Evolutionary conservation across 805 yeast species (phyloP), one percentile per base, ranked within the genome.

Genomic region (Saturnispora saitoi): DNA sequence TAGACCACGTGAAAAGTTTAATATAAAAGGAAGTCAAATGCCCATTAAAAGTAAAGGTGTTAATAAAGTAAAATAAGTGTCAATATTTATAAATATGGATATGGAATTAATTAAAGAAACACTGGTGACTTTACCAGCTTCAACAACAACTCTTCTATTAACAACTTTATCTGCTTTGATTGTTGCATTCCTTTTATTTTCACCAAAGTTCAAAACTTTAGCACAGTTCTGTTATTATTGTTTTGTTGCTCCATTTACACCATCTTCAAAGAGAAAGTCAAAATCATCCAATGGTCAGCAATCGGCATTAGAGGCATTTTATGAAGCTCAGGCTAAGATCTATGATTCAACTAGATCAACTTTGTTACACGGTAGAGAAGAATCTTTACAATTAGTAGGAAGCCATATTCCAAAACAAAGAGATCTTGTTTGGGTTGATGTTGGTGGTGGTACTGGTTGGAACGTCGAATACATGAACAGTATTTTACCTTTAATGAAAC

Each of bases 361-460:
- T 32, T 69, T 86, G 37, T 70, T 86, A 55, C 76, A 83, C 63
- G 95, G 95, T 19, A 73, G 95, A 57, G 79, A 77, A 57, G 74
- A 73, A 48, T 80, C 86, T 49, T 68, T 84, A 48, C 70, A 70
- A 45, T 62, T 83, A 50, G 84, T 86, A 1, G 72, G 70, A 29
- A 63, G 81, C 24, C 89, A 84, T 62, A 64, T 82, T 32, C 53
- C 60, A 32, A 69, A 67, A 46, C 43, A 63, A 26, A 58, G 62
- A 37, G 72, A 73, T 45, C 65, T 82, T 41, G 78, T 82, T 41
- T 83, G 90, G 90, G 71, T 83, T 44, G 90, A 83, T 61, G 76
- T 86, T 58, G 95, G 95, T 45, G 95, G 95, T 30, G 95, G 95
- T 22, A 86, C 95, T 5, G 95, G 95, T 43, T 72, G 80, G 64